phyloP scores from a whole-genome alignment of 192 early-diverging fungal species.

The Phycomyces blakesleeanus region DNA sequence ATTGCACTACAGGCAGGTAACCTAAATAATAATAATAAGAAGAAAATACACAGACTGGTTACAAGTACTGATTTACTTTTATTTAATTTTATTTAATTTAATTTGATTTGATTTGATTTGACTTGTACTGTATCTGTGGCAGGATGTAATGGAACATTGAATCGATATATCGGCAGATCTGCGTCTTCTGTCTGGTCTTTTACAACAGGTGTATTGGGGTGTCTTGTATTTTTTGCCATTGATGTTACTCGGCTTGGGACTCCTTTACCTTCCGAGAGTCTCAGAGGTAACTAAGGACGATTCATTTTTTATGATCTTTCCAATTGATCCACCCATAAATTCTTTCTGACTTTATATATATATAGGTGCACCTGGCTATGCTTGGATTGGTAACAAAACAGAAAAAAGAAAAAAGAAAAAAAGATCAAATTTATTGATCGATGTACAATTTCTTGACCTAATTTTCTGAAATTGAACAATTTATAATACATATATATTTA shows the following conservation, averaged over 20 bases:
- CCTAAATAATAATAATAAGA: neutral
- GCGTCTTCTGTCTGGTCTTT: constrained; percentile 25
- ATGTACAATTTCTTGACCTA: no score
- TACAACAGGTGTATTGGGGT: constrained; percentile 2
- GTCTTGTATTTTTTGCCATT: constrained; percentile 25
- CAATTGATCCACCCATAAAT: neutral
- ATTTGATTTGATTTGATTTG: no score
- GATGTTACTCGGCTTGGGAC: constrained; percentile 17
- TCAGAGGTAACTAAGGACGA: constrained; percentile 20
- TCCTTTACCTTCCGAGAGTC: constrained; percentile 6
- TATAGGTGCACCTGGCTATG: constrained; percentile 42
- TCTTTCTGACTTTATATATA: neutral
- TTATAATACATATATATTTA: no score
- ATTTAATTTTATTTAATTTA: no score
- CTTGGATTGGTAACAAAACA: constrained; percentile 36
- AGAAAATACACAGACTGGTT: neutral
- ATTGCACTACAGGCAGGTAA: constrained; percentile 30
- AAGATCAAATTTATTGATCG: no score
- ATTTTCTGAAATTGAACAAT: no score
- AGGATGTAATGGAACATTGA: constrained; percentile 26
- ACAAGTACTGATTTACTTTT: no score
- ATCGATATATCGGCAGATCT: constrained; percentile 21
- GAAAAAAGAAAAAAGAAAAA: no score
- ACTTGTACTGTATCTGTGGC: neutral
- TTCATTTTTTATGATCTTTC: neutral